phyloP scores from a whole-genome alignment of 345 rosid genomes.

The Salix dunnii region DNA sequence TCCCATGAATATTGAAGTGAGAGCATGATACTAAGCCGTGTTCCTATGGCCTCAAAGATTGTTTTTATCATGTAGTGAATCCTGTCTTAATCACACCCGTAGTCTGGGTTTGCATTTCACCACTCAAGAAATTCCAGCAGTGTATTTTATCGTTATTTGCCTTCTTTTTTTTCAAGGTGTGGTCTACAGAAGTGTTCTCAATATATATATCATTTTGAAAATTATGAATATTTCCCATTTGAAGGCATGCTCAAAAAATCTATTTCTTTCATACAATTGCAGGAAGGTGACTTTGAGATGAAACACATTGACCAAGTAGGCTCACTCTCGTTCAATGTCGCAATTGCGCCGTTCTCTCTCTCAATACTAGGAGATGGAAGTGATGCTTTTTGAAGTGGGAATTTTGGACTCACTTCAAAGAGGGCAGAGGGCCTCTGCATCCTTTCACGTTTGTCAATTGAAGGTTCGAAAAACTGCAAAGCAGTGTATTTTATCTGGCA shows the following conservation, averaged over 20 bases:
- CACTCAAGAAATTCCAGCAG: not conserved
- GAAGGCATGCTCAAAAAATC: not conserved
- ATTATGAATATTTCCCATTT: not conserved
- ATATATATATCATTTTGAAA: not conserved
- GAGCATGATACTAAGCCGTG: not conserved
- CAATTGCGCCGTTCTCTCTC: constrained; percentile 65
- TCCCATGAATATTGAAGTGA: not conserved
- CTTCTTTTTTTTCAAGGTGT: not conserved
- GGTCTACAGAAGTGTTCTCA: not conserved
- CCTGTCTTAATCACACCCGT: not conserved
- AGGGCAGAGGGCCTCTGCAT: not conserved
- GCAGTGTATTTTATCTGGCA: not conserved
- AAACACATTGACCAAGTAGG: constrained; percentile 55
- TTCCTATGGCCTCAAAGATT: not conserved
- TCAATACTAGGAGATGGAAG: constrained; percentile 51
- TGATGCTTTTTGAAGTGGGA: constrained; percentile 31
- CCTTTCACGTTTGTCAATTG: constrained; percentile 3
- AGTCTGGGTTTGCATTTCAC: not conserved
- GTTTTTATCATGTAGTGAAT: not conserved
- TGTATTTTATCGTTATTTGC: not conserved
- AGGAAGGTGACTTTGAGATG: constrained; percentile 88
- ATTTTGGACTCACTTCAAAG: not conserved
- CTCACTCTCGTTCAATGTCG: constrained; percentile 55
- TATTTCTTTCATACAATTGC: constrained; percentile 17
- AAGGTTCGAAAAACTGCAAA: constrained; percentile 6